Base-by-base conservation (phyloP, 2,329 filamentous ascomycete species). In the Penicillium crustosum region DNA sequence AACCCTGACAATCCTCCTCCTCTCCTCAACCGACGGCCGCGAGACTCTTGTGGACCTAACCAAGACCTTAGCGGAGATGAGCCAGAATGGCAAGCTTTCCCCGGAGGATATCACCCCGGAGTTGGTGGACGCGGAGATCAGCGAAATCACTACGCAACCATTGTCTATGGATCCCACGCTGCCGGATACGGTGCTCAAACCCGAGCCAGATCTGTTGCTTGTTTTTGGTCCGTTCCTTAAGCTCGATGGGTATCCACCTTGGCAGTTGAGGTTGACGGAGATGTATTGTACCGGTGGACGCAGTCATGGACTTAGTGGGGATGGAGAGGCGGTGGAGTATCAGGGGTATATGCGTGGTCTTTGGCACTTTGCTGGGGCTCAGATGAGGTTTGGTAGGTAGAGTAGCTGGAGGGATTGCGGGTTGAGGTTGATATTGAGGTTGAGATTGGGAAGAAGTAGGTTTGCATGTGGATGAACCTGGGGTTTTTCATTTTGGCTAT, bases 1-100 rank as follows among this genome's bases (percentile, higher is more conserved):
- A 9, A 51, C 71, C 59, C 74, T 88, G 19, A 83, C 81, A 4
- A 76, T 97, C 19, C 84, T 96, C 57, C 84, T 99, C 39, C 85
- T 99, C 50, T 96, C 91, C 15, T 86, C 87, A 38, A 89, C 93
- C 55, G 94, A 99, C 68, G 93, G 94, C 49, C 86, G 93, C 54
- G 91, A 96, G 70, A 97, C 93, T 4, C 85, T 99, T 61, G 93
- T 99, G 41, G 94, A 99, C 74, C 83, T 99, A 45, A 99, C 94
- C 42, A 91, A 93, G 70, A 97, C 95, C 1, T 82, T 99, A 23
- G 86, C 93, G 6, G 91, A 96, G 71, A 97, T 99, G 94, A 90
- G 91, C 7, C 94, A 97, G 75, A 87, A 88, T 66, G 87, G 87
- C 58, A 97, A 96, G 76, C 82, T 99, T 15, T 85, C 85, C 2